Conservation (phyloP, 192 early-diverging fungal species). For the Podila epicladia region DNA sequence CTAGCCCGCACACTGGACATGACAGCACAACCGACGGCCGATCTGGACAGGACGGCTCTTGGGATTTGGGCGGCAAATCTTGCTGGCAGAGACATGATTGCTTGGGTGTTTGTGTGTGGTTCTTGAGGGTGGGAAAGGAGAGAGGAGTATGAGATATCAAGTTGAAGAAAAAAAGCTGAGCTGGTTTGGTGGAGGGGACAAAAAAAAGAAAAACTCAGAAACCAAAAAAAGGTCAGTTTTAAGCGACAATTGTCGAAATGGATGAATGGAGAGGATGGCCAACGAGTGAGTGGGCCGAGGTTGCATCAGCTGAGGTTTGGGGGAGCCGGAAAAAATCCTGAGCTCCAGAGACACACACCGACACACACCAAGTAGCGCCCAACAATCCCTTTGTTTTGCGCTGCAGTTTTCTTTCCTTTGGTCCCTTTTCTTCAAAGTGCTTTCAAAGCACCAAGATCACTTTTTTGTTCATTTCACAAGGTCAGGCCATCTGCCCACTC, state of each 20-base stretch:
- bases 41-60: conserved; percentile 16
- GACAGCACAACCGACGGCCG: conserved; percentile 12
- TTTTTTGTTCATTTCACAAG: not conserved
- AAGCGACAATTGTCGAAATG: conserved; percentile 11
- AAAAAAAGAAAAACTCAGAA: not conserved
- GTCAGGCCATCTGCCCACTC: not conserved
- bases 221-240: not conserved
- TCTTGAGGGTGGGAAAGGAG: not conserved
- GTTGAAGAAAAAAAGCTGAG: not conserved
- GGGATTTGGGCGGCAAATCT: conserved; percentile 24
- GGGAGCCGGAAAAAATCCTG: too few relatives aligned
- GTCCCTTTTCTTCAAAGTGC: not conserved
- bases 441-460: not conserved
- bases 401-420: too few relatives aligned
- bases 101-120: not conserved
- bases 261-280: not conserved
- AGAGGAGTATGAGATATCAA: not conserved
- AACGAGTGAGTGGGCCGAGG: conserved; percentile 1
- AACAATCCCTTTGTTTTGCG: too few relatives aligned
- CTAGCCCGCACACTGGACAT: conserved; percentile 7
- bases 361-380: too few relatives aligned
- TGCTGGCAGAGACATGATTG: conserved; percentile 20
- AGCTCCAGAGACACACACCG: too few relatives aligned
- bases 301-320: too few relatives aligned
- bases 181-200: conserved; percentile 6